Percentiles rank a stretch among this genome's conserved stretches.
phyloP scores from a whole-genome alignment of 495 filamentous ascomycete genomes.

The Neurospora africana region DNA sequence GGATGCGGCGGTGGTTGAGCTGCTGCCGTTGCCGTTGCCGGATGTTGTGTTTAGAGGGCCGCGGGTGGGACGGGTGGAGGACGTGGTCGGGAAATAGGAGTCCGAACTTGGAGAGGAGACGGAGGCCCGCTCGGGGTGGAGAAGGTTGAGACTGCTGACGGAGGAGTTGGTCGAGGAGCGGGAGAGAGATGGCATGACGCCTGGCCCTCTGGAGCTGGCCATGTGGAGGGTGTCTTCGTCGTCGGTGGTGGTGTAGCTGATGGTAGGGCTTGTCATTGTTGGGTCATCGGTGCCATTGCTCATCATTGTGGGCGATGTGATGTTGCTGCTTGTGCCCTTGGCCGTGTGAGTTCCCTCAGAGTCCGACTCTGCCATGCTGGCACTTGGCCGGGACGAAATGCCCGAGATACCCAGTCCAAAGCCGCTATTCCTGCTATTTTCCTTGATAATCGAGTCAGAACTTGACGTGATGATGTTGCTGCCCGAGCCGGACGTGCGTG shows the following conservation, averaged over 20 bases:
- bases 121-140: constrained; percentile 33
- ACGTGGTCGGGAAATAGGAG: constrained; percentile 48
- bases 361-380: constrained; percentile 8
- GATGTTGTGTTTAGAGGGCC: not conserved
- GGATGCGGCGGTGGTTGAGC: not conserved
- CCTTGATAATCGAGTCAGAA: not conserved
- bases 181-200: constrained; percentile 9
- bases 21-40: not conserved
- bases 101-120: constrained; percentile 48
- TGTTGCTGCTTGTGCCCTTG: constrained; percentile 11
- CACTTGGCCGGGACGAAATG: constrained; percentile 32
- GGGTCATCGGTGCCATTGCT: constrained; percentile 7
- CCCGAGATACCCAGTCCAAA: constrained; percentile 42
- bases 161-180: constrained; percentile 16
- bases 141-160: constrained; percentile 24
- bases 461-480: constrained; percentile 2
- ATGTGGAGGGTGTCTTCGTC: constrained; percentile 66
- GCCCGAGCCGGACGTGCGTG: not conserved
- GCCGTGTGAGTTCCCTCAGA: constrained; percentile 20
- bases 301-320: constrained; percentile 5
- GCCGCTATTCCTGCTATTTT: constrained; percentile 3
- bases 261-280: constrained; percentile 42
- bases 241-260: constrained; percentile 64
- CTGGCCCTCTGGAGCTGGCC: constrained; percentile 24
- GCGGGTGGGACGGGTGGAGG: not conserved